Conservation (phyloP, 2,329 filamentous ascomycete genomes). For the Coleophoma cylindrospora region DNA sequence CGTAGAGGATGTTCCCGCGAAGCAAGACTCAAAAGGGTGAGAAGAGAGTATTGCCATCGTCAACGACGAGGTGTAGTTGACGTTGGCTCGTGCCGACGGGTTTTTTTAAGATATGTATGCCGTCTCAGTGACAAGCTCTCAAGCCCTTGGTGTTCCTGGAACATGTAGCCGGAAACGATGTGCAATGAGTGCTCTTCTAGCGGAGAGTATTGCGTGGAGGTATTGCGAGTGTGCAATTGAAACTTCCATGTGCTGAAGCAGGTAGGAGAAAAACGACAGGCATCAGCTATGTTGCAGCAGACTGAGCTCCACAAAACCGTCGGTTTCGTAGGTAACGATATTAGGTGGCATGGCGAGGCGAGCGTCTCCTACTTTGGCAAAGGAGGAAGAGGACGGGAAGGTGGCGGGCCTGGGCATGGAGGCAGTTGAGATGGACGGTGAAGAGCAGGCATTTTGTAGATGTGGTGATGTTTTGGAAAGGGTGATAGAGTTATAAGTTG, state of each 20-base stretch:
- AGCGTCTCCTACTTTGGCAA: slow-evolving; percentile 48
- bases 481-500: no score
- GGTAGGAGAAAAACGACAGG: background rate
- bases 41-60: no score
- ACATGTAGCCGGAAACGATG: background rate
- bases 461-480: background rate
- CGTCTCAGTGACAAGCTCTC: no score
- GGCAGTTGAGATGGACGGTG: slow-evolving; percentile 58
- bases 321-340: no score
- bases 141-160: background rate
- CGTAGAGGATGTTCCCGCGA: no score
- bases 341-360: background rate
- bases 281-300: background rate
- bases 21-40: no score
- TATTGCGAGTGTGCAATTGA: background rate
- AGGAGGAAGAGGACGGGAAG: slow-evolving; percentile 59
- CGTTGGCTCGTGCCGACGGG: no score
- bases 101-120: no score
- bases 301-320: no score
- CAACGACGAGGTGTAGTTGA: no score
- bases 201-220: background rate
- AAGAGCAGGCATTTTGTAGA: slow-evolving; percentile 48
- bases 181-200: background rate
- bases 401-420: slow-evolving; percentile 62
- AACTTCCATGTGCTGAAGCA: background rate